Evolutionary conservation across 1,284 basidiomycete species (phyloP), one percentile per base, ranked within the genome.

Genomic region (Anthracocystis panici-leucophaei): DNA sequence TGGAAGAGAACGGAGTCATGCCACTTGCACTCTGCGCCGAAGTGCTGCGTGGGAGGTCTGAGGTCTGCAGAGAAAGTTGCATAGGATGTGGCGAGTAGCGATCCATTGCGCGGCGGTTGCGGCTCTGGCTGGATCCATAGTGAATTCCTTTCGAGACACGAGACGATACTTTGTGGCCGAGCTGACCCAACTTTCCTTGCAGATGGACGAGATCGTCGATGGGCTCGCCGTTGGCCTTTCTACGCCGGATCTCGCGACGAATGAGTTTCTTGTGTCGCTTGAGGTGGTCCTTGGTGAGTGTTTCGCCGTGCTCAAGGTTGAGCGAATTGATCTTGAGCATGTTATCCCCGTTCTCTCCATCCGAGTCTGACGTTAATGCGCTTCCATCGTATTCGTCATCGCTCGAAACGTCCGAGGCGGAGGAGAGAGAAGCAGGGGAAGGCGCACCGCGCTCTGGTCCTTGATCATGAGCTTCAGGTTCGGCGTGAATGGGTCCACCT

Each of bases 41-140:
- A 20, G 52, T 44, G 51, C 46, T 67, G 31, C 64, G 63, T 1
- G 59, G 60, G 16, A 65, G 48, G n/a, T 71, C 71, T n/a, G 53
- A 50, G 2, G 59, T 66, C 46, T 73, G 68, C 53, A 69, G 42
- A 5, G 65, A 18, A 12, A 65, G 50, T 41, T 50, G 58, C n/a
- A 23, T 48, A 2, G 70, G 63, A 44, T 78, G 68, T 1, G 81
- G 81, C 44, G 81, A 80, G 62, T 77, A 82, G 18, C 69, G 66
- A 21, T 77, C 80, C 77, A 82, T 82, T 2, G 81, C 81, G 21
- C 81, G 68, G 11, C 77, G 80, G 49, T 78, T 81, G 40, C 81
- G 74, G 45, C 71, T 75, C 56, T 66, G 53, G 52, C 72, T 79
- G 9, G 72, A 60, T 12, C 72, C 80, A 46, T 82, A 82, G 35